phyloP scores from a whole-genome alignment of 352 stramenopile genomes.

The Globisporangium okanoganense region DNA sequence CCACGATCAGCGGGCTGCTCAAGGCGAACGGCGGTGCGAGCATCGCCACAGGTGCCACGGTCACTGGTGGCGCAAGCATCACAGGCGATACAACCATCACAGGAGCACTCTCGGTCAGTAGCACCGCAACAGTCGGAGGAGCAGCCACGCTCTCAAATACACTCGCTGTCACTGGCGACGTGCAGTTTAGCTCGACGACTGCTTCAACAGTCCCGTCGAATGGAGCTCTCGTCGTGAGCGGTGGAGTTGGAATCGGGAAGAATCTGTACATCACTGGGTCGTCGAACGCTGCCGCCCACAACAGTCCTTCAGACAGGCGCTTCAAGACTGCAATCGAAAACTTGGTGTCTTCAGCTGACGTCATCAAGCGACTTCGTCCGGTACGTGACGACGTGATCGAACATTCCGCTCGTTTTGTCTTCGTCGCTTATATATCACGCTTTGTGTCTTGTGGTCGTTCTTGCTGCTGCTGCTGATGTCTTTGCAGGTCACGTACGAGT shows the following conservation, averaged over 20 bases:
- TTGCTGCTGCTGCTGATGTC: not conserved
- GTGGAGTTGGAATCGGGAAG: constrained; percentile 30
- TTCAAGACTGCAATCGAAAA: constrained; percentile 32
- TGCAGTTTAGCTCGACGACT: constrained; percentile 22
- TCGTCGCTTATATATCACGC: not conserved
- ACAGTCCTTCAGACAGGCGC: constrained; percentile 29
- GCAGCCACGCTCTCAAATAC: not conserved
- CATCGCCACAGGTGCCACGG: too few relatives aligned
- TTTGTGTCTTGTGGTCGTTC: not conserved
- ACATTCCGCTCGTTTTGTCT: not conserved
- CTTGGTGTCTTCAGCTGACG: constrained; percentile 15
- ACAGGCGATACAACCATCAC: not conserved
- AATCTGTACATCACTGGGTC: constrained; percentile 23
- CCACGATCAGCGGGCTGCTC: too few relatives aligned
- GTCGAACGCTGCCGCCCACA: constrained; percentile 10
- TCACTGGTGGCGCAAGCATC: too few relatives aligned
- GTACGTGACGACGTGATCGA: constrained; percentile 20
- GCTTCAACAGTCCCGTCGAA: constrained; percentile 9
- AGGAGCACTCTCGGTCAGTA: not conserved
- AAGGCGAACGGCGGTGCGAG: too few relatives aligned
- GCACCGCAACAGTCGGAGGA: not conserved
- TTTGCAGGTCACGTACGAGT: constrained; percentile 47
- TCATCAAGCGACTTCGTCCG: constrained; percentile 35
- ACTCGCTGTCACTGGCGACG: constrained; percentile 5
- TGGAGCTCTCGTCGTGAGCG: constrained; percentile 37